A percentile compares a stretch with the other conserved stretches of the same genome.
Conservation (phyloP, 441 rosid species). For the Erodium trifolium region DNA sequence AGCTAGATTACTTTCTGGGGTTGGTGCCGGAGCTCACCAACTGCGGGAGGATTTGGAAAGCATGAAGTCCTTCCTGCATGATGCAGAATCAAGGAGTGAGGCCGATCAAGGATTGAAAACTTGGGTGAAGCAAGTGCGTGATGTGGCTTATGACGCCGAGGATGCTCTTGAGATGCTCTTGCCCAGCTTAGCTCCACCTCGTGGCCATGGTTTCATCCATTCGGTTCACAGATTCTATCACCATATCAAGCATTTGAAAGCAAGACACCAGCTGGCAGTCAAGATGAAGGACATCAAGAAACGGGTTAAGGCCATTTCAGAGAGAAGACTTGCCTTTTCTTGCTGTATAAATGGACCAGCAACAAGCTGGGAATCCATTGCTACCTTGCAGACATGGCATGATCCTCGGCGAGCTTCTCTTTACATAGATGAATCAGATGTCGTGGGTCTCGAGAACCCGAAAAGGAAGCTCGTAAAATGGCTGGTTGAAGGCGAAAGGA, state of each 20-base stretch:
- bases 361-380: constrained; percentile 4
- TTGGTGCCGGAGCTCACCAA: background rate
- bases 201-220: background rate
- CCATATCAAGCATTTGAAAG: constrained; percentile 13
- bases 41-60: constrained; percentile 11
- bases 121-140: constrained; percentile 19
- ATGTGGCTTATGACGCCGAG: constrained; percentile 13
- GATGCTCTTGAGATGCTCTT: constrained; percentile 17
- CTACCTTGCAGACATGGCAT: background rate
- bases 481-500: constrained; percentile 1
- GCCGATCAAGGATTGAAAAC: constrained; percentile 12
- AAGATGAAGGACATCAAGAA: constrained; percentile 6
- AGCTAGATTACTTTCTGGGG: background rate
- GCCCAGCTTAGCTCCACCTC: background rate
- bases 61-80: constrained; percentile 14
- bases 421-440: constrained; percentile 1
- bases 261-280: constrained; percentile 12
- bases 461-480: constrained; percentile 3
- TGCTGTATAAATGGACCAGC: background rate
- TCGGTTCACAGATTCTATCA: constrained; percentile 1
- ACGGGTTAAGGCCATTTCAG: background rate
- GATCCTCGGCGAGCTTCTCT: constrained; percentile 15
- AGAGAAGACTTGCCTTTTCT: constrained; percentile 3
- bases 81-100: constrained; percentile 14
- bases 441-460: constrained; percentile 14